phyloP scores from a whole-genome alignment of 108 stramenopile genomes.

The Nannochloropsis oceanica region DNA sequence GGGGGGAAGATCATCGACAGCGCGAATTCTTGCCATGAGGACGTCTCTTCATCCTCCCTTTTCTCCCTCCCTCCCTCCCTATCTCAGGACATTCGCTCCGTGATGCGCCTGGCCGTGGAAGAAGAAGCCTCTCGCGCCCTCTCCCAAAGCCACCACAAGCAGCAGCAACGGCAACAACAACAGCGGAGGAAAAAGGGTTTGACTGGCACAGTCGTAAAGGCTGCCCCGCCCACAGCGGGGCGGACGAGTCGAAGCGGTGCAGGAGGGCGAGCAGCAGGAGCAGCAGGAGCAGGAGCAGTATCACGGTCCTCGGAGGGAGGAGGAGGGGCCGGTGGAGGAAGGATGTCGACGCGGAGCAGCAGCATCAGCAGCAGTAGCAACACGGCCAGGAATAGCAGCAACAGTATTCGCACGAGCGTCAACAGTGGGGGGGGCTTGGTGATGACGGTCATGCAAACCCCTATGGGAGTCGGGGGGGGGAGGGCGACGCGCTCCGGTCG shows the following conservation, averaged over 20 bases:
- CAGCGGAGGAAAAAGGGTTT: neutral
- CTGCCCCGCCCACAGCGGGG: neutral
- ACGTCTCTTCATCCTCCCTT: neutral
- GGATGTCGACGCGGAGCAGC: neutral
- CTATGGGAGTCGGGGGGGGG: neutral
- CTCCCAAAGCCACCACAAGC: neutral
- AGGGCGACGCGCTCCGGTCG: neutral
- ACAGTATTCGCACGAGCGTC: neutral
- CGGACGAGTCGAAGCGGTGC: neutral
- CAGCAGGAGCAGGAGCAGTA: no score
- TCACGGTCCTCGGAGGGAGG: neutral
- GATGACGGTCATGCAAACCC: neutral
- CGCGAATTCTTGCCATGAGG: no score
- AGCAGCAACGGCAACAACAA: neutral
- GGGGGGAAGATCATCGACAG: no score
- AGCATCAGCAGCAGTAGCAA: neutral
- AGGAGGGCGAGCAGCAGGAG: neutral
- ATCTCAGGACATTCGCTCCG: neutral
- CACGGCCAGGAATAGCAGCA: neutral
- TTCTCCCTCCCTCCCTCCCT: neutral
- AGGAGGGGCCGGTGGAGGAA: neutral
- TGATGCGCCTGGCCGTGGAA: neutral
- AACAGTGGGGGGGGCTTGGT: neutral
- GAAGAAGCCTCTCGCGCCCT: neutral
- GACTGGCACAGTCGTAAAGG: neutral